A percentile compares a stretch with the other conserved stretches of the same genome.
Evolutionary conservation across 2,329 filamentous ascomycete genomes (phyloP).

Genomic region (Colletotrichum sansevieriae): DNA sequence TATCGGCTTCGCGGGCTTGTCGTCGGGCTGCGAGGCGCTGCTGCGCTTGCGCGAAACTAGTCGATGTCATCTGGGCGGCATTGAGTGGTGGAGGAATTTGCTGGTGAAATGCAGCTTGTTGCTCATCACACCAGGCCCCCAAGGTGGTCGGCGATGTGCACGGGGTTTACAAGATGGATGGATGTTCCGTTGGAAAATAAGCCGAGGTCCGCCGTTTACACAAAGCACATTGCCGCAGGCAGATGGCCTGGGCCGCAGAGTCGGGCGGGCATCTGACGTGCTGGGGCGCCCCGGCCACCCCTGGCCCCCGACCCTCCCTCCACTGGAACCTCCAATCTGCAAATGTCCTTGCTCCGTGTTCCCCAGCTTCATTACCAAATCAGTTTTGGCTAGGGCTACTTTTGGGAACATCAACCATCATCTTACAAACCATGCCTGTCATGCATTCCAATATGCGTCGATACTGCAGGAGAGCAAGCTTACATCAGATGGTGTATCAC

Average conservation of each 20-base stretch:
- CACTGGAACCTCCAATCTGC: not conserved
- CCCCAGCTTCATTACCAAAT: slow-evolving; percentile 14
- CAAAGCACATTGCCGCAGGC: slow-evolving; percentile 7
- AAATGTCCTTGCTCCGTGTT: not conserved
- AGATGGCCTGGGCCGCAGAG: slow-evolving; percentile 26
- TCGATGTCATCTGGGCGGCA: slow-evolving; percentile 60
- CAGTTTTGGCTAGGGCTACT: slow-evolving; percentile 13
- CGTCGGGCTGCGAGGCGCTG: slow-evolving; percentile 86
- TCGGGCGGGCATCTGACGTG: slow-evolving; percentile 38
- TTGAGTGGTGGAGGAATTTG: slow-evolving; percentile 42
- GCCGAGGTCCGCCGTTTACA: slow-evolving; percentile 34
- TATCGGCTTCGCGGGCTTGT: slow-evolving; percentile 77
- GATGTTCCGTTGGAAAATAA: slow-evolving; percentile 1
- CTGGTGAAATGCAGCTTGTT: slow-evolving; percentile 28
- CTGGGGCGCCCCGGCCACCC: slow-evolving; percentile 25
- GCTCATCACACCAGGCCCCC: slow-evolving; percentile 31
- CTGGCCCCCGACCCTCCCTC: not conserved
- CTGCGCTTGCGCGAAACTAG: slow-evolving; percentile 89
- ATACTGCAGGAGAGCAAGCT: slow-evolving; percentile 24
- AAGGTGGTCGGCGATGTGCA: slow-evolving; percentile 6
- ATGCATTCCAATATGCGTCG: slow-evolving; percentile 22
- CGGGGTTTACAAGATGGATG: slow-evolving; percentile 13
- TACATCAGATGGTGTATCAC: slow-evolving; percentile 36
- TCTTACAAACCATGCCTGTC: slow-evolving; percentile 37
- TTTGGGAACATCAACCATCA: slow-evolving; percentile 7